Conservation (phyloP, 495 filamentous ascomycete species). For the Chaetomidium leptoderma region DNA sequence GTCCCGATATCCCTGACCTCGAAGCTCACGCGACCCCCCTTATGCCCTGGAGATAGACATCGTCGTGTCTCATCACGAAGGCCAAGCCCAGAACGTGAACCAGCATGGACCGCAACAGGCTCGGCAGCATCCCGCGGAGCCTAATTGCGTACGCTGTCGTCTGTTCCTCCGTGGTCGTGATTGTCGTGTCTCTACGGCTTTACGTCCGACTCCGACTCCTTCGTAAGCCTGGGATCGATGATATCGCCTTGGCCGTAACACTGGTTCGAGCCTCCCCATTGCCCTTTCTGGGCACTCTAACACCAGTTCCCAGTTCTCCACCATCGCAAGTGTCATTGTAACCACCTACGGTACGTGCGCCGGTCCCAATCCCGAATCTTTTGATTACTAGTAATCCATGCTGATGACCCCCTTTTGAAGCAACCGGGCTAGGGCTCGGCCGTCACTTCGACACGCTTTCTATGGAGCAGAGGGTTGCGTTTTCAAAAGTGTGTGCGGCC, state of each 20-base stretch:
- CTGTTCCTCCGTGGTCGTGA: neutral
- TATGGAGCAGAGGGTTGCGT: neutral
- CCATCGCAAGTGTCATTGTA: neutral
- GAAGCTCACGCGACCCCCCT: too few relatives aligned
- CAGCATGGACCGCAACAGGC: neutral
- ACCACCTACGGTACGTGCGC: neutral
- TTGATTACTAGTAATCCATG: neutral
- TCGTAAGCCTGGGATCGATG: neutral
- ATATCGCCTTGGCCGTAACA: neutral
- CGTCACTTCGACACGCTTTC: neutral
- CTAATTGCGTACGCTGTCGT: neutral
- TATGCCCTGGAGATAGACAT: neutral
- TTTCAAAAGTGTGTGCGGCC: neutral
- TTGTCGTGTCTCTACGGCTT: neutral
- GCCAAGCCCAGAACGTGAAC: too few relatives aligned
- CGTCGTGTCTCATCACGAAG: too few relatives aligned
- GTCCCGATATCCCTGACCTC: too few relatives aligned
- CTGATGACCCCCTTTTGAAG: neutral
- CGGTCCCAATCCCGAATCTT: neutral
- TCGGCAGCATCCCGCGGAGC: neutral
- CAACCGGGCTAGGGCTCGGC: neutral
- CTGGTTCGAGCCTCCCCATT: neutral
- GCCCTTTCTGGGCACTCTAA: neutral
- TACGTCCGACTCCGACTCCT: constrained; percentile 2
- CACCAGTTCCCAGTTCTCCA: neutral